Evolutionary conservation across 805 yeast genomes (phyloP).

Genomic region (Debaryomyces maramus): DNA sequence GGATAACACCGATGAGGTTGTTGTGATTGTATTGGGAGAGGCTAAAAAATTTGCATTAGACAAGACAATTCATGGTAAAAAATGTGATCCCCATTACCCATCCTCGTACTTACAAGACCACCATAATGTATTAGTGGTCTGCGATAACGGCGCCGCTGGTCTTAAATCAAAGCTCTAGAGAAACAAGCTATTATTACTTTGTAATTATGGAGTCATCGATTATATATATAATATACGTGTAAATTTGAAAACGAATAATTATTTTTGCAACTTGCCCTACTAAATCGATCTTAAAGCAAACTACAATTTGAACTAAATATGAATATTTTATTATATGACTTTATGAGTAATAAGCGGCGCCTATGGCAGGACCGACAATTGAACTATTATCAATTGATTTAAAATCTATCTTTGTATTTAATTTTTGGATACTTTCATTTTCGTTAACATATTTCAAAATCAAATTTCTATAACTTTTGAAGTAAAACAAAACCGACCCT

Average conservation of each 20-base stretch:
- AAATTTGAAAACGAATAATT: no score
- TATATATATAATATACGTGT: no score
- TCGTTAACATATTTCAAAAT: conserved; percentile 23
- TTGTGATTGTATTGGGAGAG: conserved; percentile 52
- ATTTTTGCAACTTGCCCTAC: no score
- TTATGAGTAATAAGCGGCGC: conserved; percentile 40
- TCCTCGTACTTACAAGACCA: conserved; percentile 52
- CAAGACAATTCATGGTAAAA: conserved; percentile 41
- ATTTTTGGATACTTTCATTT: conserved; percentile 20
- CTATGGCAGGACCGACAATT: conserved; percentile 55
- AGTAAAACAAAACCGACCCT: conserved; percentile 52
- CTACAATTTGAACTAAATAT: no score
- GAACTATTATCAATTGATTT: conserved; percentile 46
- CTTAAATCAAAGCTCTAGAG: conserved; percentile 31
- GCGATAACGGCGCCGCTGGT: conserved; percentile 51
- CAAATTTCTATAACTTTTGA: conserved; percentile 35
- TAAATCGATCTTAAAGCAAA: no score
- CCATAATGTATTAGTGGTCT: conserved; percentile 41
- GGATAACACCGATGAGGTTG: conserved; percentile 54
- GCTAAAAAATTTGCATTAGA: conserved; percentile 47
- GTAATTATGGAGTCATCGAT: no score
- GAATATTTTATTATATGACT: background rate
- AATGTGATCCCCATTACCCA: conserved; percentile 45
- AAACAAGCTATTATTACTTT: no score
- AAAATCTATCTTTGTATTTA: conserved; percentile 37